phyloP scores from a whole-genome alignment of 768 basidiomycete species.

The Mycena rebaudengoi region DNA sequence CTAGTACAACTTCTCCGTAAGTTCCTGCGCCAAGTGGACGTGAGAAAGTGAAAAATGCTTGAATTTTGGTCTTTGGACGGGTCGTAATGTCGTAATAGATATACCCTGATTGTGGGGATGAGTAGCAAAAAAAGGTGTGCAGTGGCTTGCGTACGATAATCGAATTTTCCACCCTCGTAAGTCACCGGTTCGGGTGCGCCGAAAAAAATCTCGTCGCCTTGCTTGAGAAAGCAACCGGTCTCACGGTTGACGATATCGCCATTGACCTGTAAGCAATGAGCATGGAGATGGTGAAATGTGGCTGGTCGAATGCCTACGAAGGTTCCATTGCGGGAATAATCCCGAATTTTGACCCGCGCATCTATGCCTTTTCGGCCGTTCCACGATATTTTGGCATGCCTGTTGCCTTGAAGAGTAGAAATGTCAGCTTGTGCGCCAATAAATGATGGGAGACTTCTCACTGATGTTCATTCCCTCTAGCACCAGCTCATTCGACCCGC shows the following conservation, averaged over 20 bases:
- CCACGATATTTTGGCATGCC: conserved; percentile 17
- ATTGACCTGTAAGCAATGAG: neutral
- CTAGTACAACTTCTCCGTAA: conserved; percentile 4
- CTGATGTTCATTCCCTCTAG: conserved; percentile 21
- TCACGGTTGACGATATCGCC: neutral
- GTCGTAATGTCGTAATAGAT: neutral
- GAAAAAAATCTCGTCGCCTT: conserved; percentile 16
- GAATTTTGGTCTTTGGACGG: neutral
- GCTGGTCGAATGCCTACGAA: conserved; percentile 6
- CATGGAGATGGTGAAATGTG: neutral
- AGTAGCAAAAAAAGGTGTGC: neutral
- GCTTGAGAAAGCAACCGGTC: neutral
- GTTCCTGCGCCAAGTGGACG: conserved; percentile 5
- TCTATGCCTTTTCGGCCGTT: neutral
- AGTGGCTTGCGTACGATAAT: conserved; percentile 10
- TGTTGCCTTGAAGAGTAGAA: conserved; percentile 2
- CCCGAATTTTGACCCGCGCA: neutral
- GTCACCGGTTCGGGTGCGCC: conserved; percentile 11
- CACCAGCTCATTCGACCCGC: neutral
- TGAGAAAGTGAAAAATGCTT: neutral
- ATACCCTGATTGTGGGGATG: conserved; percentile 10
- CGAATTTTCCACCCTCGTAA: neutral
- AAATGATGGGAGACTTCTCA: neutral
- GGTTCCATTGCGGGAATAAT: conserved; percentile 14
- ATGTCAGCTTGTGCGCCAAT: neutral